These are phyloP conservation scores for Cutaneotrichosporon sp. DNA, from an alignment of 1,284 basidiomycete species.

Conservation along the genomic window DNA sequence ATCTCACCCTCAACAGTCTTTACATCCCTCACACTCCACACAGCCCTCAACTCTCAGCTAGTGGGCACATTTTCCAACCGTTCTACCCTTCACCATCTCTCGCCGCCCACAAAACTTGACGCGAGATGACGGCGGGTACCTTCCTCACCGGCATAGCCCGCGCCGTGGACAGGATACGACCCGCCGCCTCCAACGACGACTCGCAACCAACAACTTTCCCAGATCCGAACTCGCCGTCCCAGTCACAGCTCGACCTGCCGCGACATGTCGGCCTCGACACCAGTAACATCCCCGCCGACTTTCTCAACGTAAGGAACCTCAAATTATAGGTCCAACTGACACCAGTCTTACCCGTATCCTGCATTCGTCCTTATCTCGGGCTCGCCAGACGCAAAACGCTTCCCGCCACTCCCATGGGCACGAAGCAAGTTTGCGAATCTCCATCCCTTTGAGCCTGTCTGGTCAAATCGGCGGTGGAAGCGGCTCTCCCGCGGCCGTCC, in stretches of 20 bases:
- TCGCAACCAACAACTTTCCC: not conserved
- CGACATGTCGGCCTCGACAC: not conserved
- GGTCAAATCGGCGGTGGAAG: conserved; percentile 39
- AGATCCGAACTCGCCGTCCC: not conserved
- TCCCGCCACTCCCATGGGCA: conserved; percentile 1
- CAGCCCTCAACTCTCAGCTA: not conserved
- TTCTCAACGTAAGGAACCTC: conserved; percentile 32
- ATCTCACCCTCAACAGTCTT: no score
- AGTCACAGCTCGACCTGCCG: not conserved
- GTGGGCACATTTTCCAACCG: not conserved
- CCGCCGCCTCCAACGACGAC: not conserved
- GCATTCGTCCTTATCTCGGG: conserved; percentile 37
- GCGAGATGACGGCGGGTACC: not conserved
- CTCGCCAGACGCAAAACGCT: not conserved
- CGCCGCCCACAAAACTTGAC: not conserved
- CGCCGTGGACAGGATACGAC: not conserved
- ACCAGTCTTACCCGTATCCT: conserved; percentile 45
- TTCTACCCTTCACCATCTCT: not conserved
- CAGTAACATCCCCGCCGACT: conserved; percentile 32
- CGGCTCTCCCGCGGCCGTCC: conserved; percentile 27
- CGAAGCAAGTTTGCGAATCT: not conserved
- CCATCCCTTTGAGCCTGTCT: conserved; percentile 33
- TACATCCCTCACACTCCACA: no score
- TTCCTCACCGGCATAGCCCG: not conserved
- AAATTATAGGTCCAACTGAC: not conserved